A percentile compares a stretch with the other conserved stretches of the same genome.
Evolutionary conservation across 306 rosid species (phyloP).

Genomic region (Cucurbita moschata): DNA sequence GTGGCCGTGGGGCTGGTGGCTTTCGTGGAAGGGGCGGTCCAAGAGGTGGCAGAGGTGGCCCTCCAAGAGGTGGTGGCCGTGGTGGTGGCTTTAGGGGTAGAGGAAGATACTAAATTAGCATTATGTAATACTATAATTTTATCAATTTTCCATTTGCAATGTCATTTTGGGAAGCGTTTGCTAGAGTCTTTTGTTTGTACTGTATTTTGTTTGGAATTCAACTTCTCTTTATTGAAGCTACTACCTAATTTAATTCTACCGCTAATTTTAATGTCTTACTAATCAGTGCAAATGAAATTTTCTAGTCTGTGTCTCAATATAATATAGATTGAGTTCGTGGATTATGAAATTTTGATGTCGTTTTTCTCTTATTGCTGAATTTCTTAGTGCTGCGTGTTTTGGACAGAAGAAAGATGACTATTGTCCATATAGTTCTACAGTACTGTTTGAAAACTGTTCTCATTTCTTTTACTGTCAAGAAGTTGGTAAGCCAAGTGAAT

Average conservation of each 20-base stretch:
- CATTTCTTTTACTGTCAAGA: no score
- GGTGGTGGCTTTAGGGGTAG: constrained; percentile 87
- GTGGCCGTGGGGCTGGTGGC: constrained; percentile 44
- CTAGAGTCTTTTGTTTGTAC: neutral
- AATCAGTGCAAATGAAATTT: neutral
- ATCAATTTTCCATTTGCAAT: neutral
- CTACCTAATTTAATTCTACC: neutral
- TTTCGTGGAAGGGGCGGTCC: constrained; percentile 80
- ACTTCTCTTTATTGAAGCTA: neutral
- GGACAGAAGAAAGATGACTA: neutral
- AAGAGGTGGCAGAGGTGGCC: constrained; percentile 72
- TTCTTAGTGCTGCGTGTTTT: neutral
- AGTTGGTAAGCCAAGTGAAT: neutral
- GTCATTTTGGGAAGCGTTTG: neutral
- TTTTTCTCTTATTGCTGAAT: neutral
- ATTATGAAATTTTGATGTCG: neutral
- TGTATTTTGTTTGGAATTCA: constrained; percentile 1
- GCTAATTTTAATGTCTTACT: neutral
- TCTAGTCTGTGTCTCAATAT: neutral
- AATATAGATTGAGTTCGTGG: neutral
- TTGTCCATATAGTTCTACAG: neutral
- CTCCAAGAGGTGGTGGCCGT: constrained; percentile 57
- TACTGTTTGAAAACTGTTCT: no score
- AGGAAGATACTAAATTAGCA: constrained; percentile 32
- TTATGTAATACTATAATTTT: neutral